Base-by-base conservation (phyloP, 1,284 basidiomycete genomes). In the Puccinia sorghi region DNA sequence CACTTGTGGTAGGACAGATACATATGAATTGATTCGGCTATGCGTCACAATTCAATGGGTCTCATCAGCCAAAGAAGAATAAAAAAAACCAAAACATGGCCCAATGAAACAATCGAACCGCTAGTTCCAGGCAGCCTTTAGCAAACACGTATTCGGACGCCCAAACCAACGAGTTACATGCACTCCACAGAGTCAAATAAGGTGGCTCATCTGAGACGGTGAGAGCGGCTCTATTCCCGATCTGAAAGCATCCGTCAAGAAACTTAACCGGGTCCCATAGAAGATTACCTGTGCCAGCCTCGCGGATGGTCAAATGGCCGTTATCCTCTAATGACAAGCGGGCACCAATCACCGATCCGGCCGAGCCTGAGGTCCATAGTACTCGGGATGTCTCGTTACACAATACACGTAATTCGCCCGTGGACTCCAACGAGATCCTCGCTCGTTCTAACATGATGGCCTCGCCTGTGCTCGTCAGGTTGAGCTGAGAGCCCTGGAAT, bases 11-110 rank as follows among this genome's bases (percentile, higher is more conserved):
- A 39, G 76, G 69, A 27, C 56, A 69, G 37, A 79, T 63, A 27
- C 76, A 79, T 13, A 79, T 54, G 57, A 61, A 79, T 72, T 79
- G 76, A 52, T 69, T 69, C 17, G 76, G 64, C 76, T 79, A 43
- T 48, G 39, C 22, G 27, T 48, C 15, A 27, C 22, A 17, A 27
- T 59, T 20, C 13, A 43, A 61, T 48, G 37, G 43, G 32, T 41
- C 59, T 20, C 59, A n/a, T 61, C 32, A 41, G 37, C 59, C 59
- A 43, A 46, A 74, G 20, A 48, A 25, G 5, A 27, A 22, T 20
- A 4, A 76, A 25, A 15, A 57, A 22, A 57, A 57, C 8, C 2
- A 17, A 22, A 57, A 57, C 32, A 32, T 32, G 4, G 32, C 32
- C 32, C 32, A 32, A 32, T 32, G 54, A 27, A 27, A 22, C 9